phyloP scores from a whole-genome alignment of 2,329 filamentous ascomycete genomes.

The Penicillium sclerotigenum region DNA sequence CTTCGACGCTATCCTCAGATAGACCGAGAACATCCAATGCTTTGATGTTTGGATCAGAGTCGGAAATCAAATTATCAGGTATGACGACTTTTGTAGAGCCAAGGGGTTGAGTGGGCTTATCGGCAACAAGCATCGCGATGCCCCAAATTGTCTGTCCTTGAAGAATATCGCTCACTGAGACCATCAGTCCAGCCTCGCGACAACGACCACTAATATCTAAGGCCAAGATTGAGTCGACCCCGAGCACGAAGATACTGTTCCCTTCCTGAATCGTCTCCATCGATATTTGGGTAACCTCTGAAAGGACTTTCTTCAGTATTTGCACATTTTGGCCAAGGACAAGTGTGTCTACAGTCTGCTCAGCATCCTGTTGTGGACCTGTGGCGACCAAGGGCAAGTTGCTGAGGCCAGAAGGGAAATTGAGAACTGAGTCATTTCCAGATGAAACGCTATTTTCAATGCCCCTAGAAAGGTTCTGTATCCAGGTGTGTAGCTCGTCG shows the following conservation, averaged over 20 bases:
- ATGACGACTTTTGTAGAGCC: background rate
- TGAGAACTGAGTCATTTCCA: background rate
- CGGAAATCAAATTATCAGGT: background rate
- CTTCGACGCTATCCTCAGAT: background rate
- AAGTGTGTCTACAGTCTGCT: background rate
- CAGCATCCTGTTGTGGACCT: too few relatives aligned
- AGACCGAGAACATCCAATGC: background rate
- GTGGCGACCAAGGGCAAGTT: background rate
- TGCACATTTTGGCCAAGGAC: background rate
- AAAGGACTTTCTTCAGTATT: background rate
- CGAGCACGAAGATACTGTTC: background rate
- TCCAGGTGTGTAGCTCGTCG: background rate
- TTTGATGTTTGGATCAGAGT: background rate
- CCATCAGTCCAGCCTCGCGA: background rate
- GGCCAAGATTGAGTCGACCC: background rate
- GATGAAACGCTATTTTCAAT: background rate
- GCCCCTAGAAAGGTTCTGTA: background rate
- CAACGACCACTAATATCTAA: background rate
- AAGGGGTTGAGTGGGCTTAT: background rate
- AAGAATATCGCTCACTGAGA: constrained; percentile 4
- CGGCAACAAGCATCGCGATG: background rate
- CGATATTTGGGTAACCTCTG: background rate
- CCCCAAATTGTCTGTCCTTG: constrained; percentile 3
- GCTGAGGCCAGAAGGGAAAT: background rate
- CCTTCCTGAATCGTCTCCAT: background rate